Conservation (phyloP, 768 basidiomycete species). For the Termitomyces sp. region DNA sequence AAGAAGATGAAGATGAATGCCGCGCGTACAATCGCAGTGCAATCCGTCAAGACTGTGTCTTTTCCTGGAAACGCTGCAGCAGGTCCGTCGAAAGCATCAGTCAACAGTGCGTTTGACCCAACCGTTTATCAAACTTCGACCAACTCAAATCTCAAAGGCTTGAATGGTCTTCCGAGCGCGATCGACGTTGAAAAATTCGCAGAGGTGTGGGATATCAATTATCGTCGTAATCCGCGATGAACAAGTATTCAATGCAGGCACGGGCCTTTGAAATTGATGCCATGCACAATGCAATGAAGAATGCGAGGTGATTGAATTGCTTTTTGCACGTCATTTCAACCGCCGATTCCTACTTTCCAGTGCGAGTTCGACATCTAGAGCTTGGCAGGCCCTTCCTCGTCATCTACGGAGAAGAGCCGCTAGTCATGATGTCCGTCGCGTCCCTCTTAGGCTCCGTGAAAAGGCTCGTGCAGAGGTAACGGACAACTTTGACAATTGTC, state of each 20-base stretch:
- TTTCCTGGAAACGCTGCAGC: conserved; percentile 23
- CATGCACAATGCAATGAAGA: conserved; percentile 84
- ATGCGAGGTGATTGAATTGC: conserved; percentile 49
- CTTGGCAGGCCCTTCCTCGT: conserved; percentile 90
- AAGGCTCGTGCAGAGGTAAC: conserved; percentile 79
- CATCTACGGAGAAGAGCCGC: conserved; percentile 90
- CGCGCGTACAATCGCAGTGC: conserved; percentile 66
- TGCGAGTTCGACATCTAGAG: conserved; percentile 66
- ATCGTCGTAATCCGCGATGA: background rate
- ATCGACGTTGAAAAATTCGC: conserved; percentile 88
- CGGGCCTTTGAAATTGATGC: conserved; percentile 86
- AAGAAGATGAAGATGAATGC: conserved; percentile 64
- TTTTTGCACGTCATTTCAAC: background rate
- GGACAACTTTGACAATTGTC: background rate
- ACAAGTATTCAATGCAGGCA: conserved; percentile 41
- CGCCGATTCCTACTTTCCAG: conserved; percentile 29
- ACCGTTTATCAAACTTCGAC: background rate
- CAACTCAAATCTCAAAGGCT: conserved; percentile 30
- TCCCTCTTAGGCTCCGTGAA: conserved; percentile 77
- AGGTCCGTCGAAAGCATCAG: conserved; percentile 30
- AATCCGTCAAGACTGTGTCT: conserved; percentile 24
- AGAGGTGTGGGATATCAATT: conserved; percentile 42
- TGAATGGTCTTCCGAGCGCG: conserved; percentile 58
- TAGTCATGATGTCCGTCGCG: conserved; percentile 88
- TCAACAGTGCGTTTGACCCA: conserved; percentile 33